Percentiles rank a stretch among this genome's conserved stretches.
phyloP scores from a whole-genome alignment of 2,329 filamentous ascomycete species.

The Trichophyton equinum region DNA sequence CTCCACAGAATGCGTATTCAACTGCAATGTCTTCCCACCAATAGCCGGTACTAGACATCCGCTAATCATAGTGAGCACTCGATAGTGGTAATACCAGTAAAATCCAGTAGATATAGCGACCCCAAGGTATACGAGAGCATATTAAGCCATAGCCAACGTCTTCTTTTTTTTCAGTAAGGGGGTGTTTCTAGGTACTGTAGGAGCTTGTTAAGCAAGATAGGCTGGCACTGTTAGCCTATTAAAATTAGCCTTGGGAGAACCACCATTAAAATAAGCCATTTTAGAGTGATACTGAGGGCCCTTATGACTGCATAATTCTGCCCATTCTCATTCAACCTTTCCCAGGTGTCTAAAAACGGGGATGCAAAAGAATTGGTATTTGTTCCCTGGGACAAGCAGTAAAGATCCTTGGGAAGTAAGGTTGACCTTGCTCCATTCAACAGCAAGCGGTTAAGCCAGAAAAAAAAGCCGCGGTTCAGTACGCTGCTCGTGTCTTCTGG shows the following conservation, averaged over 20 bases:
- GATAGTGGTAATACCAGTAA: not conserved
- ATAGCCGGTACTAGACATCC: not conserved
- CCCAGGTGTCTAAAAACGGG: not conserved
- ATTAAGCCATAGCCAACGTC: not conserved
- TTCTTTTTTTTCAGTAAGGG: not conserved
- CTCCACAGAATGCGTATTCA: not conserved
- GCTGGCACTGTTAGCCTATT: not conserved
- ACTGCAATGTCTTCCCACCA: not conserved
- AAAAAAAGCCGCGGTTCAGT: not conserved
- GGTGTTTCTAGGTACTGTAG: not conserved
- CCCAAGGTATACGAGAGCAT: constrained; percentile 1
- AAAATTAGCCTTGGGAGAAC: not conserved
- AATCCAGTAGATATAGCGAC: not conserved
- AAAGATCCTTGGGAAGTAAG: not conserved
- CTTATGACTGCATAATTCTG: not conserved
- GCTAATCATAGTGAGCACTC: not conserved
- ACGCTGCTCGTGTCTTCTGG: not conserved
- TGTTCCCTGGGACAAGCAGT: not conserved
- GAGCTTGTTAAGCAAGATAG: not conserved
- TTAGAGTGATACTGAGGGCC: not conserved
- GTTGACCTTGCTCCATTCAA: not conserved
- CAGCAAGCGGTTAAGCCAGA: not conserved
- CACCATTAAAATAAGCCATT: not conserved
- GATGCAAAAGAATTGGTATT: not conserved
- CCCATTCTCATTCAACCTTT: not conserved